Evolutionary conservation across 768 basidiomycete genomes (phyloP), one percentile per base, ranked within the genome.

Genomic region (Lactarius vividus): DNA sequence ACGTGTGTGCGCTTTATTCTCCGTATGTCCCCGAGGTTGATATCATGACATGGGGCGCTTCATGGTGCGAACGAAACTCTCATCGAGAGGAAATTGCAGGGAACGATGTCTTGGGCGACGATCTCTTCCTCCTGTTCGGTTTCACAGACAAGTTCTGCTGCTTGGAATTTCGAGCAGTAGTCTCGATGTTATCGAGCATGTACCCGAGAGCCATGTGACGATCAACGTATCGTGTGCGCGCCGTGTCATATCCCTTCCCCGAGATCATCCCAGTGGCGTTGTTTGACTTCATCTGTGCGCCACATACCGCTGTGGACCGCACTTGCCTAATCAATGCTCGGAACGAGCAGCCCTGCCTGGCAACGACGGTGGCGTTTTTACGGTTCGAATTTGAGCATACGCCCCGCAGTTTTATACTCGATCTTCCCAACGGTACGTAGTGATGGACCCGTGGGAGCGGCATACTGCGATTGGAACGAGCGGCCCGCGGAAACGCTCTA

Each of bases 61-160:
- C n/a, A 29, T 37, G 35, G 26, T n/a, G 20, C 20, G 29, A 26
- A 29, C 11, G 18, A 35, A 35, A 33, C 9, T 28, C 13, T 40
- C n/a, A 64, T 39, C 5, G 46, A 33, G 26, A 55, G 28, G 26
- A 46, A 10, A 61, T 37, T 31, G 40, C 4, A 15, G 15, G 20
- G 49, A 53, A 61, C 35, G 28, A 49, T 18, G 52, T 61, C 53
- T 40, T 33, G 8, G 23, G 29, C 11, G 53, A 52, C 29, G 54
- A 54, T 20, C 26, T 65, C 9, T n/a, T 59, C 46, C 18, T 35
- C 26, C 39, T 56, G 18, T 29, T n/a, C n/a, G n/a, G n/a, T n/a
- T 23, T 64, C 44, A 39, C 31, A n/a, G 49, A 40, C 57, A 49
- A 64, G 31, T 57, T 33, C 31, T 39, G 49, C 5, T 59, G 57